These are phyloP conservation scores for Tilletia walkeri DNA, from an alignment of 1,284 basidiomycete species.

Conservation along the genomic window DNA sequence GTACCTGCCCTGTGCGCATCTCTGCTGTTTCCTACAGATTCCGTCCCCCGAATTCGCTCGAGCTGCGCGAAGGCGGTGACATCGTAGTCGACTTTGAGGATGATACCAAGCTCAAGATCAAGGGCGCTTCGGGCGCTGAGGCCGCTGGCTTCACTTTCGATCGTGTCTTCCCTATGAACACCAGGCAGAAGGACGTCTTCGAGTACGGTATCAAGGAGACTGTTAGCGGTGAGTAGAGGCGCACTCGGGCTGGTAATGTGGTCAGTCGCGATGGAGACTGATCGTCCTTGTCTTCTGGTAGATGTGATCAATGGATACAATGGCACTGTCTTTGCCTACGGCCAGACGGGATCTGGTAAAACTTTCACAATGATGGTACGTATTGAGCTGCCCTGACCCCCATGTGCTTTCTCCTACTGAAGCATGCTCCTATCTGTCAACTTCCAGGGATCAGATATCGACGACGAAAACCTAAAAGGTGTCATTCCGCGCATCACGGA, in stretches of 20 bases:
- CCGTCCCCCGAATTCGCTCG: slow-evolving; percentile 89
- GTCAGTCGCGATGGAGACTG: background rate
- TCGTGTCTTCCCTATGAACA: slow-evolving; percentile 89
- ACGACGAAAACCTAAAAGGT: slow-evolving; percentile 72
- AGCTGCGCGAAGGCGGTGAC: slow-evolving; percentile 81
- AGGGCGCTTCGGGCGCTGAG: slow-evolving; percentile 56
- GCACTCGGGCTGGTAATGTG: no score
- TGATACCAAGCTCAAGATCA: slow-evolving; percentile 73
- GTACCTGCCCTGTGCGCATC: background rate
- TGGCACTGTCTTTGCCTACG: slow-evolving; percentile 85
- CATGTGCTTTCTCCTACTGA: background rate
- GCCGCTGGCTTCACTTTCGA: slow-evolving; percentile 88
- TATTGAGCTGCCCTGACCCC: no score
- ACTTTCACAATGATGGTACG: slow-evolving; percentile 53
- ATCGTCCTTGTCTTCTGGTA: slow-evolving; percentile 52
- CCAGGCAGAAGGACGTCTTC: slow-evolving; percentile 90
- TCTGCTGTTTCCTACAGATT: slow-evolving; percentile 65
- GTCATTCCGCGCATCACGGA: slow-evolving; percentile 98
- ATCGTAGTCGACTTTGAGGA: slow-evolving; percentile 80
- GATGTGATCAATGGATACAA: slow-evolving; percentile 99
- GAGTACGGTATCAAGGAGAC: slow-evolving; percentile 95
- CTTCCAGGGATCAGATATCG: slow-evolving; percentile 87
- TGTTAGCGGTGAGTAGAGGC: slow-evolving; percentile 52
- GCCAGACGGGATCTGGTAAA: slow-evolving; percentile 79
- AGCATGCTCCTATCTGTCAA: background rate